phyloP scores from a whole-genome alignment of 192 early-diverging fungal species.

The Linnemannia exigua region DNA sequence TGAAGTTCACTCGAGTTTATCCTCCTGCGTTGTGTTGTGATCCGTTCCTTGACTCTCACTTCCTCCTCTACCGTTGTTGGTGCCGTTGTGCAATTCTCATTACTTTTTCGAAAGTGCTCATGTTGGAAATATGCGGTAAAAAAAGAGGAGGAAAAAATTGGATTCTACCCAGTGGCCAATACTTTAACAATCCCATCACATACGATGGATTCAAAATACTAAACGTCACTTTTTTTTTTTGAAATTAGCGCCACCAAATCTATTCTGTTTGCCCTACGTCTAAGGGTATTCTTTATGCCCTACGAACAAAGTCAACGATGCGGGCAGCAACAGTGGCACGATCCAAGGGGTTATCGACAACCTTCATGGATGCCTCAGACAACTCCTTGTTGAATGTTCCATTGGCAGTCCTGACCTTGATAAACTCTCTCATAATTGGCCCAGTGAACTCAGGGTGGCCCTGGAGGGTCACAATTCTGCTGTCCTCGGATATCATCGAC shows the following conservation, averaged over 20 bases:
- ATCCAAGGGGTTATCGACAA: constrained; percentile 35
- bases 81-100: constrained; percentile 14
- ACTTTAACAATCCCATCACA: constrained; percentile 12
- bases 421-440: constrained; percentile 57
- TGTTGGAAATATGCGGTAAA: constrained; percentile 58
- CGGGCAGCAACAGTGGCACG: constrained; percentile 34
- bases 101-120: constrained; percentile 61
- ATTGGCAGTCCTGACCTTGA: constrained; percentile 39
- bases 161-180: constrained; percentile 14
- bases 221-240: constrained; percentile 7
- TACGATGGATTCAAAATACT: constrained; percentile 1
- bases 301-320: constrained; percentile 16
- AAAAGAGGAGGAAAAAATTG: constrained; percentile 55
- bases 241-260: background rate
- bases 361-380: constrained; percentile 26
- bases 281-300: background rate
- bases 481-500: constrained; percentile 68
- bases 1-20: background rate
- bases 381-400: constrained; percentile 55
- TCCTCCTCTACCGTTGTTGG: background rate
- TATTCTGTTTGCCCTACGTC: background rate
- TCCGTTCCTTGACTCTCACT: background rate
- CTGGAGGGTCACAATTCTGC: constrained; percentile 73
- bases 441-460: constrained; percentile 80
- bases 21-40: background rate